Evolutionary conservation across 805 yeast genomes (phyloP), one percentile per base, ranked within the genome.

Genomic region (Kodamaea nitidulidarum): DNA sequence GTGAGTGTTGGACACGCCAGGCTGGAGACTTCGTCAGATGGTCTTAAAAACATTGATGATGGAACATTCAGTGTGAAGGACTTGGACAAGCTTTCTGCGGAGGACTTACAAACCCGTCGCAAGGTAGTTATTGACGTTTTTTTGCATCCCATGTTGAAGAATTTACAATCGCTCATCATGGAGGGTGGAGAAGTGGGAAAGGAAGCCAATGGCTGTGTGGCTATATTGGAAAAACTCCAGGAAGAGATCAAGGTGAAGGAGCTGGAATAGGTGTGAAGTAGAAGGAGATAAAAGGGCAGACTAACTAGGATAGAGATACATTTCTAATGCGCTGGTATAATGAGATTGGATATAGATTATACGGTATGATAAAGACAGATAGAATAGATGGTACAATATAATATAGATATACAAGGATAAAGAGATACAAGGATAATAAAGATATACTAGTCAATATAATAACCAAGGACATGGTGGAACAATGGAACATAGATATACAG

Each of bases 161-260:
- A 85, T 26, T 63, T 82, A 15, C 64, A 60, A 1, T 65, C 65
- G 28, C 50, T 77, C 22, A 58, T 78, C 7, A 78, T 77, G 49
- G 93, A 84, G 47, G 95, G 88, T 9, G 90, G 90, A 1, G 86
- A 80, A 35, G 63, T 73, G 14, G 88, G 88, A 2, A 72, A 79
- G 44, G 72, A 65, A 42, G 68, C 70, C 15, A 56, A 57, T 34
- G 47, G 50, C 10, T 55, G 66, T 46, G 25, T 58, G 28, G 49
- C 26, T 16, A 15, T 48, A 11, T 18, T 46, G 40, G 45, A 44
- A 20, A 34, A 34, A 25, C 36, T 47, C 26, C 28, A 40, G 10
- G 15, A 12, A 18, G 35, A 33, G 15, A 25, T 37, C 30, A 14
- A 18, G 16, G 31, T 27, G 18, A 27, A 36, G 22, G 22, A 20